Conservation (phyloP, 2,329 filamentous ascomycete species). For the Fusarium robinianum region DNA sequence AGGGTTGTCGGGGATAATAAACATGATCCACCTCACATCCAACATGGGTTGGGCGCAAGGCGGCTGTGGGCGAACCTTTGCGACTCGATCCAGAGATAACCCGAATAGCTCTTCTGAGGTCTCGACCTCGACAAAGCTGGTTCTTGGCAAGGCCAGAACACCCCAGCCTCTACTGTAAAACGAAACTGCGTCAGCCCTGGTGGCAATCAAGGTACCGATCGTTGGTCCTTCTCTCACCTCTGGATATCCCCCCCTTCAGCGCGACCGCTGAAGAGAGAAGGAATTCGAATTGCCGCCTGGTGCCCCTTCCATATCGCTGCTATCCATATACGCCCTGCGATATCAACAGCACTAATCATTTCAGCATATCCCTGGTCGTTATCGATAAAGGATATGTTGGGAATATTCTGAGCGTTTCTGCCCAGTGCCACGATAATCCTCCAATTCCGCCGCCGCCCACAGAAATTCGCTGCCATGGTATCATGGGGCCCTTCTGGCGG, state of each 20-base stretch:
- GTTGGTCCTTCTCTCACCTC: background rate
- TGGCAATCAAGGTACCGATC: background rate
- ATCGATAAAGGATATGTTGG: slow-evolving; percentile 57
- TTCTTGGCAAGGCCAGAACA: slow-evolving; percentile 51
- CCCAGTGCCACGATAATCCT: slow-evolving; percentile 53
- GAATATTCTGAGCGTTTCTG: slow-evolving; percentile 51
- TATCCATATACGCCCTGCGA: slow-evolving; percentile 54
- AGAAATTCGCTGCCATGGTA: slow-evolving; percentile 42
- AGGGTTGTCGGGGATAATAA: slow-evolving; percentile 40
- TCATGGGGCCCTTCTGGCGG: slow-evolving; percentile 10
- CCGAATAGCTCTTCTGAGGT: slow-evolving; percentile 44
- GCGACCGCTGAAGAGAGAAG: slow-evolving; percentile 20
- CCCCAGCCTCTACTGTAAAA: slow-evolving; percentile 55
- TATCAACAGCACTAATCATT: slow-evolving; percentile 56
- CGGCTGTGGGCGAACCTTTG: too few species aligned
- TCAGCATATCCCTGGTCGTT: slow-evolving; percentile 53
- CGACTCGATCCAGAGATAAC: slow-evolving; percentile 25
- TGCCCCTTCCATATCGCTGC: slow-evolving; percentile 55
- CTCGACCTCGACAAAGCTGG: slow-evolving; percentile 47
- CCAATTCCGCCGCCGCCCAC: slow-evolving; percentile 53
- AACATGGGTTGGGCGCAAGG: slow-evolving; percentile 32
- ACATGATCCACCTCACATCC: slow-evolving; percentile 35
- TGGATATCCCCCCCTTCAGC: slow-evolving; percentile 37
- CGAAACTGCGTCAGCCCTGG: slow-evolving; percentile 4
- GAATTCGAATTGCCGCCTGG: slow-evolving; percentile 37